Conservation (phyloP, 2,329 filamentous ascomycete species). For the Aspergillus carbonarius region DNA sequence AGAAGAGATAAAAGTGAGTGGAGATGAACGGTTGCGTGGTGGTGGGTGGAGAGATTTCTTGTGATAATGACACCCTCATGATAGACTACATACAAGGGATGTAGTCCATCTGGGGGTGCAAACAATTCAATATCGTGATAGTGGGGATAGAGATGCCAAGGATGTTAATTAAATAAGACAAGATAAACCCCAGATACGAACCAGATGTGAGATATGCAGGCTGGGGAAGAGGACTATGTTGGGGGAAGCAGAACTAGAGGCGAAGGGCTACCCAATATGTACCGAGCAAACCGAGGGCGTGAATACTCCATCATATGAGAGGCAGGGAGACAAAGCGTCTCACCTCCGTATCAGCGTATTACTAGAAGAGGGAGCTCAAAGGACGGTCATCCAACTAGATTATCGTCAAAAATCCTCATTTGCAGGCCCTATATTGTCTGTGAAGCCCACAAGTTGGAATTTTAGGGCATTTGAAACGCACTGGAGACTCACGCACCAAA, state of each 20-base stretch:
- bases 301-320: background rate
- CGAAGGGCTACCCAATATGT: background rate
- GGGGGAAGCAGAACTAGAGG: background rate
- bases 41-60: background rate
- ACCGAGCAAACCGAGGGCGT: background rate
- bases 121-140: too few relatives aligned
- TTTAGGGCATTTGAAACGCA: background rate
- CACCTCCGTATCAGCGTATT: background rate
- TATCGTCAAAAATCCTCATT: background rate
- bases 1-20: background rate
- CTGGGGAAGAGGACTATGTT: background rate
- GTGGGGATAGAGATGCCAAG: background rate
- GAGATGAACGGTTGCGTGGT: background rate
- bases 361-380: background rate
- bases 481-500: background rate
- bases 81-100: background rate
- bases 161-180: background rate
- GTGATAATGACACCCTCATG: background rate
- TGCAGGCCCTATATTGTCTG: background rate
- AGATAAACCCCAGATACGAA: background rate
- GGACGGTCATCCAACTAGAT: background rate
- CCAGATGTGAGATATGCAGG: background rate
- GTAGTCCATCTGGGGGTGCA: background rate
- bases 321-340: background rate
- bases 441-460: background rate